Percentiles rank a stretch among this genome's conserved stretches.
These are phyloP conservation scores for Salvia sclarea DNA, from an alignment of 305 asterid genomes.

Conservation along the genomic window DNA sequence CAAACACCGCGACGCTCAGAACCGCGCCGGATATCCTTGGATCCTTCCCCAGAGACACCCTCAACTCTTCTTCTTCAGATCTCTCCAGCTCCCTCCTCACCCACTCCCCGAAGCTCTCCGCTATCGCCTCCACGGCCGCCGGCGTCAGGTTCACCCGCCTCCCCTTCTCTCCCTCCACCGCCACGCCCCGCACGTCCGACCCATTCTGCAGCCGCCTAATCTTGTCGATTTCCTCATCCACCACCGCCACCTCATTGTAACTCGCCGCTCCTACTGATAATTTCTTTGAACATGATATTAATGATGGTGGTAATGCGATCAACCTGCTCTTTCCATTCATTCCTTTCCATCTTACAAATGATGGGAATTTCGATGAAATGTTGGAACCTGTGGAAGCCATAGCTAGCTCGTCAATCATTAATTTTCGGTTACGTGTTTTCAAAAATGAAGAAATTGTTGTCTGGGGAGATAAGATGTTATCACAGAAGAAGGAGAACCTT, in stretches of 20 bases:
- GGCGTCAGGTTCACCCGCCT: constrained; percentile 70
- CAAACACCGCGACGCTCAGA: constrained; percentile 66
- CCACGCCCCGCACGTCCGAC: constrained; percentile 92
- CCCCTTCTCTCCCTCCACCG: constrained; percentile 82
- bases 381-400: constrained; percentile 49
- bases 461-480: constrained; percentile 46
- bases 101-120: constrained; percentile 95
- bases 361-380: constrained; percentile 38
- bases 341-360: constrained; percentile 33
- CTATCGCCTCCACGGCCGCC: constrained; percentile 84
- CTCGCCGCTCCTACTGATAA: too few species aligned
- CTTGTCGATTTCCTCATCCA: constrained; percentile 77
- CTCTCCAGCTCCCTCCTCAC: constrained; percentile 42
- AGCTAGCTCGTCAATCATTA: too few species aligned
- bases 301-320: constrained; percentile 36
- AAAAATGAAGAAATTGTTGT: background rate
- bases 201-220: constrained; percentile 85
- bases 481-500: constrained; percentile 46
- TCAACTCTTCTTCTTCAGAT: constrained; percentile 33
- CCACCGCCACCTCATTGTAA: constrained; percentile 48
- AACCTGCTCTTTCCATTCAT: constrained; percentile 30
- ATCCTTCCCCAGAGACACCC: constrained; percentile 76
- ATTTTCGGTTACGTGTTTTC: too few species aligned
- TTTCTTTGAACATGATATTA: too few species aligned
- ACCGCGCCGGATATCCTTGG: constrained; percentile 72